Evolutionary conservation across 495 filamentous ascomycete species (phyloP), one percentile per base, ranked within the genome.

Genomic region (Neurospora sp.): DNA sequence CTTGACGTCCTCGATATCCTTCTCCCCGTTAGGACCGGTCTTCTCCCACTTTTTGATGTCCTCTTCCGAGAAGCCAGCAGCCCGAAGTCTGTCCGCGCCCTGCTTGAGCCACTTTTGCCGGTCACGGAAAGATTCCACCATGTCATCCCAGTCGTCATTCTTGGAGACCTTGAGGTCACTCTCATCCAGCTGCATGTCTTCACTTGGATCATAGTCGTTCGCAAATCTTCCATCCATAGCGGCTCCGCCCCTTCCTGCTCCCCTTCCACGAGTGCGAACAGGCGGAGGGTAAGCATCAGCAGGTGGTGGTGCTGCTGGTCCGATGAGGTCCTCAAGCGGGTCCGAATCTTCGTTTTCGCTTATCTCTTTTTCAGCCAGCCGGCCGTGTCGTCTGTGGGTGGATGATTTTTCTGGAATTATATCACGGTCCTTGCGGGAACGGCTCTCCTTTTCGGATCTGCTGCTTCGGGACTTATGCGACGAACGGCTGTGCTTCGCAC

Each of bases 161-260:
- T 23, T 44, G 12, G 71, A 8, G 14, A 40, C 69, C 73, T 6
- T 69, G 66, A 11, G 41, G 7, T 35, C 27, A 35, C 9, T 35
- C 54, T 83, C 83, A 23, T 90, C 88, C 0, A 86, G 82, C n/a
- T 88, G 86, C 0, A 93, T 83, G 74, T 98, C 96, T 3, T 84
- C 80, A 1, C 84, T 82, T 0, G 95, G 94, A 74, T 98, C 91
- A 80, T 97, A 98, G 77, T 87, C 85, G 0, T 87, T 78, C 0
- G 89, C 87, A 78, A 98, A 99, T 70, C 92, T 92, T 12, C 87
- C 81, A 75, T 98, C 94, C 75, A 98, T 96, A 11, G 86, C 90
- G 66, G 91, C 91, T n/a, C 78, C 74, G 1, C 83, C 81, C 2
- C 82, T 79, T 7, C 81, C 81, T 23, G 86, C 83, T 37, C 95